phyloP scores from a whole-genome alignment of 176 grass and related monocot species.

The Oropetium thomaeum region DNA sequence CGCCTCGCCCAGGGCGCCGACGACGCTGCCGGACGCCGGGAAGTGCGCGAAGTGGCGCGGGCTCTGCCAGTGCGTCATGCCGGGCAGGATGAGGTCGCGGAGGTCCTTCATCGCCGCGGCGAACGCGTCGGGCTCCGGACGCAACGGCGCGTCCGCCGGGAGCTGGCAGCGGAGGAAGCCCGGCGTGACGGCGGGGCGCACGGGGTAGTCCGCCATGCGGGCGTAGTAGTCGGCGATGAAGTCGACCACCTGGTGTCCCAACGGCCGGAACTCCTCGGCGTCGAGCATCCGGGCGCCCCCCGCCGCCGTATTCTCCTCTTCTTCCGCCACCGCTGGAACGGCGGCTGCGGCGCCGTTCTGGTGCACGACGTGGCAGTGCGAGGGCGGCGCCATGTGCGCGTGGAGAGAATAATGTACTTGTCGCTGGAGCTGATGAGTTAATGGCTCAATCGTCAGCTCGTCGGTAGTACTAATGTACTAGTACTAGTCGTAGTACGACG shows the following conservation, averaged over 20 bases:
- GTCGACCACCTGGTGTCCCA: constrained; percentile 37
- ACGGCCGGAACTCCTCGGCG: constrained; percentile 42
- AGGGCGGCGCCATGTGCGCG: constrained; percentile 25
- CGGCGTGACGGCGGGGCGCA: constrained; percentile 37
- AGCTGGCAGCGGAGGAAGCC: constrained; percentile 41
- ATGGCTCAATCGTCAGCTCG: not conserved
- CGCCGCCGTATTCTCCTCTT: not conserved
- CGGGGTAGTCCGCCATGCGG: constrained; percentile 37
- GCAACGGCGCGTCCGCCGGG: constrained; percentile 10
- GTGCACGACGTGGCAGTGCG: constrained; percentile 15
- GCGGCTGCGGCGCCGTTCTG: not conserved
- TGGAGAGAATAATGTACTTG: not conserved
- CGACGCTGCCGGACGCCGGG: constrained; percentile 41
- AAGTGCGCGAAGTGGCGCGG: constrained; percentile 58
- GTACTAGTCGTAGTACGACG: not conserved
- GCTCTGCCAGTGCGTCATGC: constrained; percentile 70
- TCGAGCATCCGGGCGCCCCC: too few relatives aligned
- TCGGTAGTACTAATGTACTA: too few relatives aligned
- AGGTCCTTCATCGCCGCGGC: constrained; percentile 34
- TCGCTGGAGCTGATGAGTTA: not conserved
- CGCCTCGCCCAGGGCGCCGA: constrained; percentile 46
- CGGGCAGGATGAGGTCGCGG: constrained; percentile 34
- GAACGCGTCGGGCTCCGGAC: constrained; percentile 32
- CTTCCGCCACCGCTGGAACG: not conserved
- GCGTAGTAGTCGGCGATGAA: constrained; percentile 68